Evolutionary conservation across 139 green algal genomes (phyloP).

Genomic region (Haematococcus sp.): DNA sequence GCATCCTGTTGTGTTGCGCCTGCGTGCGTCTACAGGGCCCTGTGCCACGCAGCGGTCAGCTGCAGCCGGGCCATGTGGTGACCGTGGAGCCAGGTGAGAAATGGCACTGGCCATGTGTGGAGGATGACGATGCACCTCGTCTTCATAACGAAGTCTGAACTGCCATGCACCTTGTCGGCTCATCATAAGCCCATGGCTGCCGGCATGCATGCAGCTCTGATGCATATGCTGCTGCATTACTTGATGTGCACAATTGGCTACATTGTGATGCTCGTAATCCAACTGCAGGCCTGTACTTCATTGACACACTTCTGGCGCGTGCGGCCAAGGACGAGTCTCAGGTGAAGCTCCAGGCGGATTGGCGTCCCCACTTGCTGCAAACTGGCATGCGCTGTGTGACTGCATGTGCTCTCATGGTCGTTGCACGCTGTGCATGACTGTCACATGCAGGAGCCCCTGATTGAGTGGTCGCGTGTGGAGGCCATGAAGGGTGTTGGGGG

Average conservation of each 20-base stretch:
- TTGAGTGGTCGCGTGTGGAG: constrained; percentile 16
- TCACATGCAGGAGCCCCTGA: background rate
- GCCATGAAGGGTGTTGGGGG: constrained; percentile 22
- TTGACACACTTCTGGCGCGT: constrained; percentile 22
- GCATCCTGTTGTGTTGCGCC: background rate
- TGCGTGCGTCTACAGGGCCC: background rate
- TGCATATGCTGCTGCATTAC: no score
- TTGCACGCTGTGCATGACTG: background rate
- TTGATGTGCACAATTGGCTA: no score
- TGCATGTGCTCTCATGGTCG: no score
- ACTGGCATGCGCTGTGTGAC: no score
- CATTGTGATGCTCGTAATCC: no score
- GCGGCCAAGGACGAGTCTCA: constrained; percentile 3
- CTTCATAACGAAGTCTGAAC: no score
- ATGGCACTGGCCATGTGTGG: no score
- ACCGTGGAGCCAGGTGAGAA: constrained; percentile 4
- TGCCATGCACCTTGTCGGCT: no score
- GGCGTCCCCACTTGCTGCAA: background rate
- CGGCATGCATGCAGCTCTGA: no score
- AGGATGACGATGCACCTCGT: no score
- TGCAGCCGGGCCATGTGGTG: constrained; percentile 37
- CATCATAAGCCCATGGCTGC: no score
- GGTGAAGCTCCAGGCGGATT: background rate
- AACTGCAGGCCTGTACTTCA: constrained; percentile 40
- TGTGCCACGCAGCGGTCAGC: constrained; percentile 10